Evolutionary conservation across 2,329 filamentous ascomycete species (phyloP).

Genomic region (Chalaropsis ovoidea): DNA sequence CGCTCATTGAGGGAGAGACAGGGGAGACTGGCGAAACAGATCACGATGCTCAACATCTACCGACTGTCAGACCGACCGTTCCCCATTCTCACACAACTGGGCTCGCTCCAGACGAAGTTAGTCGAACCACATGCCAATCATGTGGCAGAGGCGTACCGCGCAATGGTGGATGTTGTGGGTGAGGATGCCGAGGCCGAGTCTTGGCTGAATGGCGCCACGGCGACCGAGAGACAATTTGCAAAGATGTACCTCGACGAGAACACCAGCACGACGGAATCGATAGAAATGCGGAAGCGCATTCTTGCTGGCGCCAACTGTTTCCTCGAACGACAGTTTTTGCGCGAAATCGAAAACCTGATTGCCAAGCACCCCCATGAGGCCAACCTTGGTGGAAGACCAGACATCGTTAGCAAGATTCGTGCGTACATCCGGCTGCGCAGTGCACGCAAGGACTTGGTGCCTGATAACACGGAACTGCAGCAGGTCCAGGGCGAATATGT

Average conservation of each 20-base stretch:
- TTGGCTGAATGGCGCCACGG: slow-evolving; percentile 50
- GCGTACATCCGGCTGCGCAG: slow-evolving; percentile 79
- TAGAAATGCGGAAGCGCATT: slow-evolving; percentile 66
- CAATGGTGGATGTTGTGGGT: slow-evolving; percentile 66
- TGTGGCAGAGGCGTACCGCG: slow-evolving; percentile 71
- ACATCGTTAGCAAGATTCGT: slow-evolving; percentile 79
- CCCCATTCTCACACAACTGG: slow-evolving; percentile 66
- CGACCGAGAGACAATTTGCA: slow-evolving; percentile 67
- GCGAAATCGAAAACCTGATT: slow-evolving; percentile 66
- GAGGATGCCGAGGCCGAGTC: slow-evolving; percentile 56
- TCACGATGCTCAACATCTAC: slow-evolving; percentile 66
- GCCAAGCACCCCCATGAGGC: slow-evolving; percentile 79
- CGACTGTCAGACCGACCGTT: slow-evolving; percentile 58
- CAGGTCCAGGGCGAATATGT: slow-evolving; percentile 72
- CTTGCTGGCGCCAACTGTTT: slow-evolving; percentile 68
- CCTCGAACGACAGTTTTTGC: slow-evolving; percentile 71
- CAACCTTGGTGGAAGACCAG: slow-evolving; percentile 78
- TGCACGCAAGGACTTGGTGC: slow-evolving; percentile 70
- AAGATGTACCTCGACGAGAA: slow-evolving; percentile 67
- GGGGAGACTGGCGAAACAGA: slow-evolving; percentile 64
- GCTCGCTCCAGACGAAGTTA: slow-evolving; percentile 59
- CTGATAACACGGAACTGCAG: slow-evolving; percentile 71
- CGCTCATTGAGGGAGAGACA: slow-evolving; percentile 77
- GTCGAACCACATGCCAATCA: slow-evolving; percentile 63
- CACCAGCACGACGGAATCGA: slow-evolving; percentile 51